These are phyloP conservation scores for Shiraia sp. DNA, from an alignment of 2,329 filamentous ascomycete genomes.

Conservation along the genomic window DNA sequence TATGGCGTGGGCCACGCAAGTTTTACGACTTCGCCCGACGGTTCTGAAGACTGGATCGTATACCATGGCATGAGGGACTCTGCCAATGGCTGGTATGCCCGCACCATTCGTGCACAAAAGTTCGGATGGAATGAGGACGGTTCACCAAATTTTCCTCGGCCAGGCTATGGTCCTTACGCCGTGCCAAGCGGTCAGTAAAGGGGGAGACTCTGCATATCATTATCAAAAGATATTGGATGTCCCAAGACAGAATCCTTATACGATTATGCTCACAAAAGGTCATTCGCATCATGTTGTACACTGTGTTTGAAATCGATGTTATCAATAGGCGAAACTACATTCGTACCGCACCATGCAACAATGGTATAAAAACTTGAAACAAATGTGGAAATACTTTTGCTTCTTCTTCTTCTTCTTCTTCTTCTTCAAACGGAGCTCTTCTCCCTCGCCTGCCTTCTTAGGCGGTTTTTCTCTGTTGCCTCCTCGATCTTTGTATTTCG, in stretches of 20 bases:
- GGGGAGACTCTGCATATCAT: too few relatives aligned
- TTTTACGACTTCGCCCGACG: constrained; percentile 55
- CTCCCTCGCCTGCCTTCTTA: constrained; percentile 22
- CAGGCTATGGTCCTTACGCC: constrained; percentile 54
- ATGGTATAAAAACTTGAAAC: too few relatives aligned
- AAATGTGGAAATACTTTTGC: too few relatives aligned
- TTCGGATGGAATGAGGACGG: constrained; percentile 56
- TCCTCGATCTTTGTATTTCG: constrained; percentile 70
- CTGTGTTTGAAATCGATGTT: too few relatives aligned
- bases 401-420: too few relatives aligned
- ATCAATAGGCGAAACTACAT: too few relatives aligned
- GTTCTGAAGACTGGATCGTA: constrained; percentile 55
- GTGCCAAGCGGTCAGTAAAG: constrained; percentile 34
- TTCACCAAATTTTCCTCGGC: constrained; percentile 52
- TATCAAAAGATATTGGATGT: too few relatives aligned
- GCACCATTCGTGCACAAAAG: constrained; percentile 55
- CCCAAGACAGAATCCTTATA: too few relatives aligned
- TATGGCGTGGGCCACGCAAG: constrained; percentile 58
- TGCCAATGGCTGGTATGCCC: constrained; percentile 51
- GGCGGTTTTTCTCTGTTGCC: constrained; percentile 46
- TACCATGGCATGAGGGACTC: constrained; percentile 58
- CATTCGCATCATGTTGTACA: too few relatives aligned
- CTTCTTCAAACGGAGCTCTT: constrained; percentile 34
- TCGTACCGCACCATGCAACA: too few relatives aligned
- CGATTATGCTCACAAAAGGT: too few relatives aligned